These are phyloP conservation scores for Cercis canadensis DNA, from an alignment of 306 rosid species.

Conservation along the genomic window DNA sequence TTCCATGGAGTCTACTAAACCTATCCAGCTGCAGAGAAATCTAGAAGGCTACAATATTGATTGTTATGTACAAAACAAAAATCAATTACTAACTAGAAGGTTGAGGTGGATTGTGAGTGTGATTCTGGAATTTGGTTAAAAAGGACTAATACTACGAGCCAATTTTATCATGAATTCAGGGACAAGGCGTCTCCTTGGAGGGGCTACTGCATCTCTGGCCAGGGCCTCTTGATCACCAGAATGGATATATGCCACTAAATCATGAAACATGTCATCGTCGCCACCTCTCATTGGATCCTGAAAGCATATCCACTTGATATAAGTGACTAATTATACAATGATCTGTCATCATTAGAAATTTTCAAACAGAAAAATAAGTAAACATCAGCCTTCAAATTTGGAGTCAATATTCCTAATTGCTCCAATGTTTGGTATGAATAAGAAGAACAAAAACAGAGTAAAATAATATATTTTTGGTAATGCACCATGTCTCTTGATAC, in stretches of 20 bases:
- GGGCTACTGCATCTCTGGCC: constrained; percentile 71
- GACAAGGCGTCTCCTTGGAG: constrained; percentile 83
- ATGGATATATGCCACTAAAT: constrained; percentile 70
- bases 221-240: constrained; percentile 70
- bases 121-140: constrained; percentile 44
- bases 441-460: too few relatives aligned
- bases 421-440: too few relatives aligned
- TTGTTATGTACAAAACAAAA: constrained; percentile 33
- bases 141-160: constrained; percentile 87
- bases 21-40: neutral
- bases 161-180: constrained; percentile 85
- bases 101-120: neutral
- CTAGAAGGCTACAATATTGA: constrained; percentile 16
- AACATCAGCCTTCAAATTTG: too few relatives aligned
- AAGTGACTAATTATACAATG: constrained; percentile 2
- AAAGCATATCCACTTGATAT: constrained; percentile 27
- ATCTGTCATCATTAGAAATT: constrained; percentile 1
- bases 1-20: constrained; percentile 4
- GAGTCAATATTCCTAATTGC: too few relatives aligned
- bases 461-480: too few relatives aligned
- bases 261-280: constrained; percentile 74
- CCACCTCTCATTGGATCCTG: constrained; percentile 99
- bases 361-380: neutral
- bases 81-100: neutral
- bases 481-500: too few relatives aligned